phyloP scores from a whole-genome alignment of 306 rosid species.

The Herpetospermum pedunculosum region DNA sequence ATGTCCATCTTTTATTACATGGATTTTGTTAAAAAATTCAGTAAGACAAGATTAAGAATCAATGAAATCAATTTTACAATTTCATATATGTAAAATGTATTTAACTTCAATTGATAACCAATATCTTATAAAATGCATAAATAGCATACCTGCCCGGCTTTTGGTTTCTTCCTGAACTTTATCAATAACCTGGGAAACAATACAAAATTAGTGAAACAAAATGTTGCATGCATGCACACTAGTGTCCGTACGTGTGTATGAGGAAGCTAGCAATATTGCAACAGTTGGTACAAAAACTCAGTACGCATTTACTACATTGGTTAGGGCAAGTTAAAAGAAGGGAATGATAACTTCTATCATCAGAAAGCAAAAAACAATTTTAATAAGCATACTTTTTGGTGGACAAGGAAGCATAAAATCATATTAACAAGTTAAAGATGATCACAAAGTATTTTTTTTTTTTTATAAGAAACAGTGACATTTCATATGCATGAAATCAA shows the following conservation, averaged over 20 bases:
- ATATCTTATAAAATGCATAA: not conserved
- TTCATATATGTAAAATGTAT: not conserved
- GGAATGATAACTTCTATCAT: not conserved
- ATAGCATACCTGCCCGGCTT: slow-evolving; percentile 61
- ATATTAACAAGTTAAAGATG: not conserved
- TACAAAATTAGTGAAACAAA: slow-evolving; percentile 11
- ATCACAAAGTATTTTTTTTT: no score
- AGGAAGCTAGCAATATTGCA: not conserved
- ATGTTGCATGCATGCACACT: not conserved
- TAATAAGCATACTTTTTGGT: not conserved
- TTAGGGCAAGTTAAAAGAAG: not conserved
- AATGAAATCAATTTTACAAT: not conserved
- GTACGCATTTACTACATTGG: not conserved
- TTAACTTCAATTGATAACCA: not conserved
- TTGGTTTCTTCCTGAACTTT: slow-evolving; percentile 98
- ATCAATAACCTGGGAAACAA: slow-evolving; percentile 63
- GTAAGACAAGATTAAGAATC: not conserved
- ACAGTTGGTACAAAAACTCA: not conserved
- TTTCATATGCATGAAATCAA: no score
- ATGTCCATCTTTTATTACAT: not conserved
- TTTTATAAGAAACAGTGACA: no score
- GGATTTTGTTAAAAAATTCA: not conserved
- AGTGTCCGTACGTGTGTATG: not conserved
- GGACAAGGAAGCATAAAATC: not conserved
- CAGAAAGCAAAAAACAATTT: not conserved